Conservation (phyloP, 768 basidiomycete species). For the Galerina marginata region DNA sequence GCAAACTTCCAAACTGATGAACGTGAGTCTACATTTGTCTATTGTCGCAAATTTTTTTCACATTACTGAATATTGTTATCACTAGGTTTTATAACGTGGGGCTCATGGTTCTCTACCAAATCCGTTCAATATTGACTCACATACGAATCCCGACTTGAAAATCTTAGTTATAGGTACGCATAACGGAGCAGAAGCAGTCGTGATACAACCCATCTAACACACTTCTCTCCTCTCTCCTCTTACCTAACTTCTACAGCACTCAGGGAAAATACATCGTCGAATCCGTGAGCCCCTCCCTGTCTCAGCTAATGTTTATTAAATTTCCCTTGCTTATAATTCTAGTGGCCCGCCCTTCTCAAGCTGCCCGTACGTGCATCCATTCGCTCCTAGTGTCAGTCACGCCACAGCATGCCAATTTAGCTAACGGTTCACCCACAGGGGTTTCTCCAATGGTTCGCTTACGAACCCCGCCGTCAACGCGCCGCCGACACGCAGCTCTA, state of each 20-base stretch:
- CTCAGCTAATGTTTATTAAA: not conserved
- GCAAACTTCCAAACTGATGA: slow-evolving; percentile 28
- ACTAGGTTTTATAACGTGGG: slow-evolving; percentile 9
- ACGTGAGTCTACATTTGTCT: slow-evolving; percentile 19
- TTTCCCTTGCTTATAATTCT: not conserved
- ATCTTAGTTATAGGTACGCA: no score
- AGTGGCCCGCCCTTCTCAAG: slow-evolving; percentile 24
- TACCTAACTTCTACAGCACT: not conserved
- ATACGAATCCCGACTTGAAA: no score
- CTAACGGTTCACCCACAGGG: slow-evolving; percentile 13
- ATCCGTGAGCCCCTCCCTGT: slow-evolving; percentile 9
- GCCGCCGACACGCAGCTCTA: slow-evolving; percentile 29
- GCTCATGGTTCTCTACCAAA: no score
- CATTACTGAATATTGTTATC: not conserved
- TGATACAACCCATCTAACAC: no score
- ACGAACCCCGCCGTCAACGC: slow-evolving; percentile 29
- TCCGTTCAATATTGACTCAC: no score
- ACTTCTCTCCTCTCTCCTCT: no score
- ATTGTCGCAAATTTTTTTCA: not conserved
- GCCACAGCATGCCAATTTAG: no score
- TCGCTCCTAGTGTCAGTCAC: not conserved
- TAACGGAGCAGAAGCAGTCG: no score
- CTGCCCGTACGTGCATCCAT: slow-evolving; percentile 10
- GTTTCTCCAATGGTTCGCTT: slow-evolving; percentile 36
- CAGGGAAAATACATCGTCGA: slow-evolving; percentile 25